phyloP scores from a whole-genome alignment of 805 yeast species.

The Pichia cephalocereana region DNA sequence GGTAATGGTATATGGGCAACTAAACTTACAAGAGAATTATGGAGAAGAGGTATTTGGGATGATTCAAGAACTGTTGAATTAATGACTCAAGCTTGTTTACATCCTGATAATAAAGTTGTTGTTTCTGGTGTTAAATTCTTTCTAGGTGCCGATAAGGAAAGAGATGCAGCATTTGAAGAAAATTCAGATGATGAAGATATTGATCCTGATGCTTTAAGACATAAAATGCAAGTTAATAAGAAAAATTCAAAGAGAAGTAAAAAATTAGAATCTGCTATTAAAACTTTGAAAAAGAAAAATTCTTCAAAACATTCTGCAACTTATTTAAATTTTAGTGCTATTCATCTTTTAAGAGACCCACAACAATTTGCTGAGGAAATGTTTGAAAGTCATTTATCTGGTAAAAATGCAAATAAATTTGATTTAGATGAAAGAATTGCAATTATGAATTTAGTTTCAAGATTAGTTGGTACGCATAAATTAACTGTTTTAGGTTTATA shows the following conservation, averaged over 20 bases:
- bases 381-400: constrained; percentile 61
- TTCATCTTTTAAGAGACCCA: constrained; percentile 90
- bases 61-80: constrained; percentile 95
- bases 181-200: constrained; percentile 55
- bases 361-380: constrained; percentile 93
- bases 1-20: constrained; percentile 91
- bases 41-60: constrained; percentile 99
- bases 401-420: constrained; percentile 60
- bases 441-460: constrained; percentile 77
- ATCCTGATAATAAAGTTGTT: constrained; percentile 78
- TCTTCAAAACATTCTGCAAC: constrained; percentile 49
- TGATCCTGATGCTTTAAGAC: constrained; percentile 67
- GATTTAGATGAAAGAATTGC: constrained; percentile 83
- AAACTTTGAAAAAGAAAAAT: constrained; percentile 56
- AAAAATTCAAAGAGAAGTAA: constrained; percentile 72
- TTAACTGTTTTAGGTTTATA: constrained; percentile 83
- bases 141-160: constrained; percentile 89
- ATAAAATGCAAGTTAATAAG: constrained; percentile 76
- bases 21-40: constrained; percentile 83
- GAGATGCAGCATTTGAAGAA: constrained; percentile 76
- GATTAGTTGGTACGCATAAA: constrained; percentile 92
- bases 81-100: constrained; percentile 92
- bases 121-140: constrained; percentile 86
- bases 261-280: constrained; percentile 67
- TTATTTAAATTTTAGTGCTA: constrained; percentile 86